These are phyloP conservation scores for Onygenales sp. DNA, from an alignment of 2,329 filamentous ascomycete genomes.

Conservation along the genomic window DNA sequence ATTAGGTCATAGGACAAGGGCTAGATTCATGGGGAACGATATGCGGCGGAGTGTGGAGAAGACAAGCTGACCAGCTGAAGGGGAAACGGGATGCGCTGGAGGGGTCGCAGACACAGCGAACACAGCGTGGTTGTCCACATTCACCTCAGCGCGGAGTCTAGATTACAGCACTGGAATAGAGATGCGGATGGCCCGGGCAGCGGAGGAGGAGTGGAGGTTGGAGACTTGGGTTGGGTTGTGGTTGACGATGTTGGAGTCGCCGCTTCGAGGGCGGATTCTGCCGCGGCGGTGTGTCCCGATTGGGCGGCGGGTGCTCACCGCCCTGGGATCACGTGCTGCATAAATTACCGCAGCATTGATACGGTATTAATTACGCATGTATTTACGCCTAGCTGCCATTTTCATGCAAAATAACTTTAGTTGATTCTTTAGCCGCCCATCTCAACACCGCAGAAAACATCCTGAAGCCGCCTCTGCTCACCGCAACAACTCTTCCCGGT, in stretches of 20 bases:
- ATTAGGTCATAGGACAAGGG: constrained; percentile 1
- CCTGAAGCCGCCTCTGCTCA: neutral
- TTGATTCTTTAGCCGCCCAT: neutral
- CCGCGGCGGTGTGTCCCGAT: neutral
- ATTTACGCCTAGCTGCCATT: neutral
- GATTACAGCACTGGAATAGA: too few species aligned
- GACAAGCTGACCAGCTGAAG: neutral
- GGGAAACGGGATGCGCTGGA: neutral
- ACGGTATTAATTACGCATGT: neutral
- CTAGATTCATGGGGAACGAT: neutral
- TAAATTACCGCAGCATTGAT: neutral
- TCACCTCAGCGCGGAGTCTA: too few species aligned
- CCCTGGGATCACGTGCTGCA: neutral
- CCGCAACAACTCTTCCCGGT: neutral
- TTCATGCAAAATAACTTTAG: neutral
- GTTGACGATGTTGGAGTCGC: neutral
- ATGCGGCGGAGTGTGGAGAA: neutral
- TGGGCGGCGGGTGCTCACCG: neutral
- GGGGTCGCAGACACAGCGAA: neutral
- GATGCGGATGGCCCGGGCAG: too few species aligned
- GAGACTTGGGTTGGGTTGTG: neutral
- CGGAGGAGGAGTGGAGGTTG: too few species aligned
- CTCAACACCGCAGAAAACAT: neutral
- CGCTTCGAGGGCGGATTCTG: neutral
- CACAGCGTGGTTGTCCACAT: neutral